Evolutionary conservation across 495 filamentous ascomycete species (phyloP), one percentile per base, ranked within the genome.

Genomic region (Penicillium psychrofluorescens): DNA sequence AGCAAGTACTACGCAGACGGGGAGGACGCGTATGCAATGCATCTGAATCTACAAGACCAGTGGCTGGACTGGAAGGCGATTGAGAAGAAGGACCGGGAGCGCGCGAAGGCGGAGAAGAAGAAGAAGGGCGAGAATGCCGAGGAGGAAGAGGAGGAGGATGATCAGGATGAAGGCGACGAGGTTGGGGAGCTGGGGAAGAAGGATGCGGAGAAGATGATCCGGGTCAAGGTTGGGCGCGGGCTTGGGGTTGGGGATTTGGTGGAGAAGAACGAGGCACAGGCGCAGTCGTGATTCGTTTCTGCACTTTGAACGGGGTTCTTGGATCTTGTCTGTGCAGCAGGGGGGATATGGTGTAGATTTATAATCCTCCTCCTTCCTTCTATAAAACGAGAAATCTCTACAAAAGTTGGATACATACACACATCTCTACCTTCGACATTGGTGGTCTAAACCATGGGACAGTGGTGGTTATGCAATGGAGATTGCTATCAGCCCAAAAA

Each of bases 1-100:
- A 57, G 74, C 50, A 95, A 92, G 66, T 98, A 98, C 80, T 98
- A 98, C 61, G 92, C 92, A 34, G 92, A 97, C 67, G 90, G 90
- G 38, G 92, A 98, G 70, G 91, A 98, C 74, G 92, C 92, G 31
- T 95, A 83, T 58, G 83, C 81, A 52, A 98, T 98, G 92, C 82
- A 80, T 53, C 83, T 90, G 63, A 86, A 96, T 55, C 72, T 98
- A 35, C 67, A 72, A 28, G 71, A 75, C 43, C 74, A 90, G 53
- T 71, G 63, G 64, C 38, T 74, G 33, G 59, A 70, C 38, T 71
- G 67, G 67, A 60, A 57, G 35, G 66, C 63, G 53, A 69, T 64
- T 57, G 71, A 55, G 58, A 64, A 53, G 54, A 57, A 53, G 58
- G 64, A 63, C 41, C 58, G 54, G 50, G 61, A 63, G 63, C 70